Conservation (phyloP, 1,284 basidiomycete genomes). For the Moesziomyces parantarcticus region DNA sequence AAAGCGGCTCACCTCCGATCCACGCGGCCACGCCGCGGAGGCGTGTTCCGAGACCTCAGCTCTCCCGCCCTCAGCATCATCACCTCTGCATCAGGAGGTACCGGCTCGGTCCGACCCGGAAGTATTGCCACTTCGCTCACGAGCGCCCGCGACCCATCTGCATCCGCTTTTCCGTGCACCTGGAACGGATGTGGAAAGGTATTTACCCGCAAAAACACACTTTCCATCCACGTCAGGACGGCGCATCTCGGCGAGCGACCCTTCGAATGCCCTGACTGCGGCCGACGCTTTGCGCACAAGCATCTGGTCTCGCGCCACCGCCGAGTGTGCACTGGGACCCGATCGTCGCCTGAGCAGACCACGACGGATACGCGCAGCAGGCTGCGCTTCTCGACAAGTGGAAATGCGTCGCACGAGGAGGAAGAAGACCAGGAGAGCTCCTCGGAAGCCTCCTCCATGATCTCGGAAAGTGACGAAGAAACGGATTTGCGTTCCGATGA, state of each 20-base stretch:
- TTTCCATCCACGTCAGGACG: slow-evolving; percentile 46
- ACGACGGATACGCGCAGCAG: slow-evolving; percentile 15
- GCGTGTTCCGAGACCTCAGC: slow-evolving; percentile 35
- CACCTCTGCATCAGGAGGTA: slow-evolving; percentile 15
- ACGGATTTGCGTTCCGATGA: too few species aligned
- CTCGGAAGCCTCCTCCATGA: neutral
- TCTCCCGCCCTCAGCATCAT: slow-evolving; percentile 31
- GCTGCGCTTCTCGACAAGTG: slow-evolving; percentile 23
- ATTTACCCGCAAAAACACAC: slow-evolving; percentile 37
- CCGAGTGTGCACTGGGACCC: slow-evolving; percentile 16
- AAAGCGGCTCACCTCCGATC: slow-evolving; percentile 29
- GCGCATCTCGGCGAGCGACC: slow-evolving; percentile 49
- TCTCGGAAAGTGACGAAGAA: neutral
- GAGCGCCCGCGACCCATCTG: slow-evolving; percentile 1
- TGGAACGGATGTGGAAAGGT: slow-evolving; percentile 46
- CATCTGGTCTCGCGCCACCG: slow-evolving; percentile 49
- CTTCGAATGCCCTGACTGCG: slow-evolving; percentile 45
- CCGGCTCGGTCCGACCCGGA: slow-evolving; percentile 14
- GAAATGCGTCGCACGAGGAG: slow-evolving; percentile 1
- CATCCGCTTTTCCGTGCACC: slow-evolving; percentile 19
- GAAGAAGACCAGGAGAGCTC: neutral
- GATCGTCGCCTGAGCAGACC: slow-evolving; percentile 14
- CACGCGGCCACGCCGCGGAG: slow-evolving; percentile 30
- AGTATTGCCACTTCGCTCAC: slow-evolving; percentile 25
- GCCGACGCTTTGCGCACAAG: slow-evolving; percentile 49